phyloP scores from a whole-genome alignment of 208 protist genomes.

The Eutreptiella sp. region DNA sequence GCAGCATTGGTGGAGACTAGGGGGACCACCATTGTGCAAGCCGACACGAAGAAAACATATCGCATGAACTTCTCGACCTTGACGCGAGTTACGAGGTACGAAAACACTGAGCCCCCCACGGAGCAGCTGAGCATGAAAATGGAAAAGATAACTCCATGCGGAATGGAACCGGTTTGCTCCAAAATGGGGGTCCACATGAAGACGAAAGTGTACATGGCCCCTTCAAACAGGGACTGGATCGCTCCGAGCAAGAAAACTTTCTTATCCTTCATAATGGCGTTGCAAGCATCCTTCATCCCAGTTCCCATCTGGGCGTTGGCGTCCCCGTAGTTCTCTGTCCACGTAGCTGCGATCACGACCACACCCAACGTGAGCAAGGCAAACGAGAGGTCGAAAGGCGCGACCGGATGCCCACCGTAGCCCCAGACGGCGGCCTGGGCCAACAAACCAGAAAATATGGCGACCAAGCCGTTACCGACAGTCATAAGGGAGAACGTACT shows the following conservation, averaged over 20 bases:
- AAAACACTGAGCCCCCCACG: slow-evolving; percentile 36
- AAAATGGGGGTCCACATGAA: slow-evolving; percentile 80
- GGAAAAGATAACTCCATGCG: slow-evolving; percentile 46
- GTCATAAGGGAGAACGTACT: slow-evolving; percentile 46
- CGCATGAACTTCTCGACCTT: slow-evolving; percentile 6
- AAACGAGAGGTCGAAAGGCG: slow-evolving; percentile 43
- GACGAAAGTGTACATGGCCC: slow-evolving; percentile 72
- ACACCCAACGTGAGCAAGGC: slow-evolving; percentile 35
- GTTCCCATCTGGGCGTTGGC: background rate
- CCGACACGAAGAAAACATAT: slow-evolving; percentile 18
- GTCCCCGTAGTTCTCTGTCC: slow-evolving; percentile 65
- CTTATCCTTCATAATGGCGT: slow-evolving; percentile 10
- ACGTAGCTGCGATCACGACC: slow-evolving; percentile 41
- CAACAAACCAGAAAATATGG: slow-evolving; percentile 44
- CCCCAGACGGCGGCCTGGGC: slow-evolving; percentile 23
- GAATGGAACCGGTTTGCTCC: slow-evolving; percentile 38
- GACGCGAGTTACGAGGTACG: slow-evolving; percentile 24
- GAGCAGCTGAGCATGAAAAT: slow-evolving; percentile 40
- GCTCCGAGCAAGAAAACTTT: slow-evolving; percentile 45
- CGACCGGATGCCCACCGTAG: slow-evolving; percentile 26
- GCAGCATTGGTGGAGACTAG: slow-evolving; percentile 7
- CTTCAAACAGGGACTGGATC: slow-evolving; percentile 68
- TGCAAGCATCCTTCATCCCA: slow-evolving; percentile 20
- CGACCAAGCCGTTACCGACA: slow-evolving; percentile 48
- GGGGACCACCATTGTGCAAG: slow-evolving; percentile 4